A percentile compares a stretch with the other conserved stretches of the same genome.
Conservation (phyloP, 768 basidiomycete genomes). For the Amanita exitialis region DNA sequence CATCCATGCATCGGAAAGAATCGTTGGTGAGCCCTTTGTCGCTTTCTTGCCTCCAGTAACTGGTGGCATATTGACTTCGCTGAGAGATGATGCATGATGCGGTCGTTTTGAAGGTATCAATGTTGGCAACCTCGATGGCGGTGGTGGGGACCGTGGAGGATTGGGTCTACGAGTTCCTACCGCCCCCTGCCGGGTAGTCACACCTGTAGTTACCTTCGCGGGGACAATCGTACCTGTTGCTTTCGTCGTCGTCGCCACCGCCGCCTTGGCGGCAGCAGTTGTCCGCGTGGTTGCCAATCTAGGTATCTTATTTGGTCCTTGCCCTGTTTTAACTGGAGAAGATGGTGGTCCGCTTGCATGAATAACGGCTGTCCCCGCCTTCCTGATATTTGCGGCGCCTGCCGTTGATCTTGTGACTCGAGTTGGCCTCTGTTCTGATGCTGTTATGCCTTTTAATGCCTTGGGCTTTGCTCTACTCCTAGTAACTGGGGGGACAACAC, state of each 20-base stretch:
- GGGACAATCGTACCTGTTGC: slow-evolving; percentile 14
- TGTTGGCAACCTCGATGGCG: slow-evolving; percentile 64
- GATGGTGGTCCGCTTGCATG: slow-evolving; percentile 16
- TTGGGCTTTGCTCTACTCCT: slow-evolving; percentile 23
- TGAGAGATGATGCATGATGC: slow-evolving; percentile 35
- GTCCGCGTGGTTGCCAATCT: slow-evolving; percentile 45
- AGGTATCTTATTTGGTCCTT: slow-evolving; percentile 62
- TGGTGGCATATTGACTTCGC: slow-evolving; percentile 34
- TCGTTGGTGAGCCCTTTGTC: slow-evolving; percentile 9
- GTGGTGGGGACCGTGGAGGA: slow-evolving; percentile 56
- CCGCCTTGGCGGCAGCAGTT: slow-evolving; percentile 35
- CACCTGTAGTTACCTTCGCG: slow-evolving; percentile 13
- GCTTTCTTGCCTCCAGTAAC: slow-evolving; percentile 11
- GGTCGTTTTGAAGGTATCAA: slow-evolving; percentile 50
- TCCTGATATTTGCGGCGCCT: slow-evolving; percentile 42
- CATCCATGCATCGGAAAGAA: slow-evolving; percentile 61
- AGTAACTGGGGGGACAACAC: slow-evolving; percentile 29
- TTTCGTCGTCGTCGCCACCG: slow-evolving; percentile 30
- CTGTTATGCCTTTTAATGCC: slow-evolving; percentile 36
- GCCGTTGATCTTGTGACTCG: slow-evolving; percentile 69
- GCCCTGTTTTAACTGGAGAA: slow-evolving; percentile 34
- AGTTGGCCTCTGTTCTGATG: slow-evolving; percentile 64
- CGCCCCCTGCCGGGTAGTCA: slow-evolving; percentile 7
- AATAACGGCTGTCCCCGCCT: slow-evolving; percentile 30
- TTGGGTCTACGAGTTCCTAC: slow-evolving; percentile 19